Percentiles rank a stretch among this genome's conserved stretches.
Evolutionary conservation across 2,329 filamentous ascomycete species (phyloP).

Genomic region (Furcasterigmium furcatum): DNA sequence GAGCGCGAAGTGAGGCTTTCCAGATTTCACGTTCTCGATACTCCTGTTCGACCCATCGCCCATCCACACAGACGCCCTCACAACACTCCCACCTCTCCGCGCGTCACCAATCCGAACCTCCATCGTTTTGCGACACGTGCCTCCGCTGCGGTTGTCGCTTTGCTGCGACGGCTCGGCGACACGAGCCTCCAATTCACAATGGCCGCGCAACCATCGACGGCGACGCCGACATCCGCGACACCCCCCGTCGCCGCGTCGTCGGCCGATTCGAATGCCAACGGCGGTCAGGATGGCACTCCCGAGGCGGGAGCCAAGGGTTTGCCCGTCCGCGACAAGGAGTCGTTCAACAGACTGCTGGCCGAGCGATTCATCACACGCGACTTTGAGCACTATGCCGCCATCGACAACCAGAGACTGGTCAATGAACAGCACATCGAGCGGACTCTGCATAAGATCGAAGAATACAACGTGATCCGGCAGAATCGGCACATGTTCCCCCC

Average conservation of each 20-base stretch:
- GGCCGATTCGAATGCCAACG: constrained; percentile 17
- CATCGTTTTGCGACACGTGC: background rate
- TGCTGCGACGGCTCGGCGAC: constrained; percentile 32
- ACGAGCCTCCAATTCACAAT: constrained; percentile 30
- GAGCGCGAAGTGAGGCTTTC: background rate
- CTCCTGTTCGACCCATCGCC: background rate
- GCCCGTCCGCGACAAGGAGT: constrained; percentile 51
- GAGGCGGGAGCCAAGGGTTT: constrained; percentile 18
- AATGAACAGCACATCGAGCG: constrained; percentile 56
- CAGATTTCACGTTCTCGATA: background rate
- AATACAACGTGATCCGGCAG: constrained; percentile 61
- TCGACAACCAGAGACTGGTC: constrained; percentile 47
- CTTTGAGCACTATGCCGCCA: constrained; percentile 48
- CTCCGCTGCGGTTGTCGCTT: constrained; percentile 20
- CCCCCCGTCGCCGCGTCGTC: constrained; percentile 19
- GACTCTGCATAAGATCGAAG: constrained; percentile 65
- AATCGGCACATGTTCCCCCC: constrained; percentile 54
- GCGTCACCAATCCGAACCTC: background rate
- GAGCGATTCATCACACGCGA: constrained; percentile 53
- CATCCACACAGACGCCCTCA: background rate
- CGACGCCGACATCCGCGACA: constrained; percentile 16
- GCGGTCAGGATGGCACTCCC: constrained; percentile 10
- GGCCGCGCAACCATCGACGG: constrained; percentile 38
- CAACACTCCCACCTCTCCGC: background rate
- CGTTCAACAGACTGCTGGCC: constrained; percentile 50